Conservation (phyloP, 2,329 filamentous ascomycete genomes). For the Rugonectria rugulosa region DNA sequence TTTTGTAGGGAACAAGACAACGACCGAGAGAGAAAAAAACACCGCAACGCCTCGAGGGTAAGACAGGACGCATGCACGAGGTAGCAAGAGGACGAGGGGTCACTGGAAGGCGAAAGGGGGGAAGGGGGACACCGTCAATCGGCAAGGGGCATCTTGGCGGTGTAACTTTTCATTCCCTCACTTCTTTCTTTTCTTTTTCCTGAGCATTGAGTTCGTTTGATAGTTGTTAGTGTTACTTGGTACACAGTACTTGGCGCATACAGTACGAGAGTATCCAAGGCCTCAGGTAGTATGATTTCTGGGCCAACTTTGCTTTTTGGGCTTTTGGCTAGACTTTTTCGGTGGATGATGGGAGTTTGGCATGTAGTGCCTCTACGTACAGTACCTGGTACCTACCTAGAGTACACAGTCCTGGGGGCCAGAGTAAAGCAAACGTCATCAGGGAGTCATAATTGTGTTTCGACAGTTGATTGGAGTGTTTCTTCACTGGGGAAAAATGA, state of each 20-base stretch:
- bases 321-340: too few relatives aligned
- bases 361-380: too few relatives aligned
- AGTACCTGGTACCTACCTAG: not conserved
- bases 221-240: too few relatives aligned
- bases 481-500: too few relatives aligned
- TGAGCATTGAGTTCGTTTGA: not conserved
- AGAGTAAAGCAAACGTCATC: not conserved
- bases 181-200: not conserved
- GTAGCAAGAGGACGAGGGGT: not conserved
- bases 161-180: not conserved
- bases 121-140: conserved; percentile 7
- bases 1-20: conserved; percentile 10
- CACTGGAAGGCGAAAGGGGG: conserved; percentile 17
- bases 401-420: too few relatives aligned
- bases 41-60: too few relatives aligned
- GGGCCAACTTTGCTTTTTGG: too few relatives aligned
- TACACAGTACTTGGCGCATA: too few relatives aligned
- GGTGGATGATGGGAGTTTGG: too few relatives aligned
- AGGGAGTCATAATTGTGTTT: not conserved
- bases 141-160: not conserved
- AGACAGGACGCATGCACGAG: too few relatives aligned
- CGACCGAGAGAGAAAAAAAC: conserved; percentile 2
- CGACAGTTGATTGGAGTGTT: not conserved
- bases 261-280: too few relatives aligned
- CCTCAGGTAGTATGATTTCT: too few relatives aligned